Percentiles rank a stretch among this genome's conserved stretches.
These are phyloP conservation scores for Sclerotinia subarctica DNA, from an alignment of 2,329 filamentous ascomycete species.

Conservation along the genomic window DNA sequence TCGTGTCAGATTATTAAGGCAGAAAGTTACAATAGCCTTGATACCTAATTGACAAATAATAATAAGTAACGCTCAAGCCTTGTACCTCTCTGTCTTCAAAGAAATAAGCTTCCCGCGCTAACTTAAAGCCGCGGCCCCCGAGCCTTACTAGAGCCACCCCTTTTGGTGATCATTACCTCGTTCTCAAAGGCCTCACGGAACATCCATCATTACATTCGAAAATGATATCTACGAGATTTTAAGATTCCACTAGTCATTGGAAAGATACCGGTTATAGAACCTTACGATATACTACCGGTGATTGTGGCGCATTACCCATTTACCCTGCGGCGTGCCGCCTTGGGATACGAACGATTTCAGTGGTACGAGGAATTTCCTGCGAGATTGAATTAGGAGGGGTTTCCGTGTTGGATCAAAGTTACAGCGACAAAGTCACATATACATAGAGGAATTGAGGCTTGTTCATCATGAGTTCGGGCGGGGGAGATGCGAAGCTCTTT, in stretches of 20 bases:
- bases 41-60: background rate
- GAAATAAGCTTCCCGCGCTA: constrained; percentile 18
- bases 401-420: constrained; percentile 20
- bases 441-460: constrained; percentile 26
- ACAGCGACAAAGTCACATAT: constrained; percentile 20
- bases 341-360: constrained; percentile 29
- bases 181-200: constrained; percentile 22
- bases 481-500: constrained; percentile 98
- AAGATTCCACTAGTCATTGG: constrained; percentile 28
- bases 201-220: constrained; percentile 16
- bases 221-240: constrained; percentile 16
- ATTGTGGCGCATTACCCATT: constrained; percentile 27
- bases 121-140: constrained; percentile 22
- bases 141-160: constrained; percentile 22
- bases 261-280: constrained; percentile 25
- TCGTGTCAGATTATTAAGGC: background rate
- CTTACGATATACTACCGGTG: constrained; percentile 29
- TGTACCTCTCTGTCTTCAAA: background rate
- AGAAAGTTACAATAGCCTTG: background rate
- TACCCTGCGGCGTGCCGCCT: constrained; percentile 7
- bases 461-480: constrained; percentile 47
- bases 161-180: constrained; percentile 20
- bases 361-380: constrained; percentile 27
- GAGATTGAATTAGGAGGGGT: constrained; percentile 32
- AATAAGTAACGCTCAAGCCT: background rate